Evolutionary conservation across 257 asterid species (phyloP).

Genomic region (Mitragyna speciosa): DNA sequence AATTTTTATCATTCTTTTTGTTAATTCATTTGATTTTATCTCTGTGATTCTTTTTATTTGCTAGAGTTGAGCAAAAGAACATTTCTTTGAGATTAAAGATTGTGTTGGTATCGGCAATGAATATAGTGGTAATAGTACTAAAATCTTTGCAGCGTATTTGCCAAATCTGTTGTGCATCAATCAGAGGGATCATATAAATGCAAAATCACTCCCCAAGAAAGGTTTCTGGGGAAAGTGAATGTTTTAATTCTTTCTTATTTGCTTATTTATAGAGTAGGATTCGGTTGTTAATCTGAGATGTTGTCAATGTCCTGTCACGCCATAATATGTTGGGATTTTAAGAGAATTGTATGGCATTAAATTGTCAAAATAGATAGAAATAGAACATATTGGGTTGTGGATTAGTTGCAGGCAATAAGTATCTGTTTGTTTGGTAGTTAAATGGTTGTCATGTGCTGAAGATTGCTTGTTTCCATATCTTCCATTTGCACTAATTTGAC

Average conservation of each 20-base stretch:
- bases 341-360: neutral
- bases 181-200: neutral
- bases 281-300: neutral
- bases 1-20: neutral
- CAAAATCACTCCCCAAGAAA: neutral
- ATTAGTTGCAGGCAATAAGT: neutral
- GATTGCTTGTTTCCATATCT: neutral
- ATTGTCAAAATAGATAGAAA: neutral
- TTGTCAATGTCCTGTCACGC: neutral
- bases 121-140: neutral
- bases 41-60: neutral
- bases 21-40: constrained; percentile 5
- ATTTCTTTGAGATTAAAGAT: constrained; percentile 6
- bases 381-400: neutral
- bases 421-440: neutral
- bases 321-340: neutral
- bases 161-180: neutral
- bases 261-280: neutral
- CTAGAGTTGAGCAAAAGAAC: neutral
- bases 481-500: neutral
- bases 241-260: neutral
- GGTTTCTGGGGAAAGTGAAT: neutral
- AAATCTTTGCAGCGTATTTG: too few relatives aligned
- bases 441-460: neutral
- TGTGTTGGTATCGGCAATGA: neutral